Evolutionary conservation across 495 filamentous ascomycete genomes (phyloP), one percentile per base, ranked within the genome.

Genomic region (Podospora conica): DNA sequence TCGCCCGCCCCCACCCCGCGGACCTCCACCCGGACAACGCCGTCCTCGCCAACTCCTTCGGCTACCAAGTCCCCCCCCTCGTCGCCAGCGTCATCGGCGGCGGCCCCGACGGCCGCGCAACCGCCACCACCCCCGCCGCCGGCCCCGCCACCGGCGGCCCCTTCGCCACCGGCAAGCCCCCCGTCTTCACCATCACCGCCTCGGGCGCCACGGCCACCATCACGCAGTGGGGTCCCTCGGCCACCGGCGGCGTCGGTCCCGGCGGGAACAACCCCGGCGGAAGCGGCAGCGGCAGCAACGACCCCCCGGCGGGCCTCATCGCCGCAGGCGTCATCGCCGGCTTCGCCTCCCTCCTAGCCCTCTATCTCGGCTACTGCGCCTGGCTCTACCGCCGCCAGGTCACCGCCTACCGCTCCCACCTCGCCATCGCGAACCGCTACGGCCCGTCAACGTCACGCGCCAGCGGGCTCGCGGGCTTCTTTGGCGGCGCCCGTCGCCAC

Each of bases 351-450:
- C 66, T 90, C 18, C 71, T 86, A 5, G 84, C 86, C 3, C 75
- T 75, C 9, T 87, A 91, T 70, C 79, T 92, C 21, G 88, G 87
- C 15, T 91, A 90, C 79, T 89, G 89, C 74, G 83, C 86, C 22
- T 90, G 85, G 82, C 75, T 91, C 7, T 91, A 89, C 76, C 82
- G 87, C 29, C 82, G 83, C 24, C 88, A 87, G 68, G 79, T 90
- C 11, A 65, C 70, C 1, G 80, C 87, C 6, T 90, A 88, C 76
- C 85, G 85, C 68, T 76, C 80, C 28, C 86, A 91, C 72, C 81
- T 89, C 28, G 82, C 83, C 15, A 83, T 88, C 69, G 77, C 82
- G n/a, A 78, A 78, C 66, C 68, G 78, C 18, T 74, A 81, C 64
- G 68, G 75, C 31, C 70, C 72, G 27, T 66, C 57, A 10, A 64